Conservation (phyloP, 2,329 filamentous ascomycete species). For the Aspergillus alliaceus region DNA sequence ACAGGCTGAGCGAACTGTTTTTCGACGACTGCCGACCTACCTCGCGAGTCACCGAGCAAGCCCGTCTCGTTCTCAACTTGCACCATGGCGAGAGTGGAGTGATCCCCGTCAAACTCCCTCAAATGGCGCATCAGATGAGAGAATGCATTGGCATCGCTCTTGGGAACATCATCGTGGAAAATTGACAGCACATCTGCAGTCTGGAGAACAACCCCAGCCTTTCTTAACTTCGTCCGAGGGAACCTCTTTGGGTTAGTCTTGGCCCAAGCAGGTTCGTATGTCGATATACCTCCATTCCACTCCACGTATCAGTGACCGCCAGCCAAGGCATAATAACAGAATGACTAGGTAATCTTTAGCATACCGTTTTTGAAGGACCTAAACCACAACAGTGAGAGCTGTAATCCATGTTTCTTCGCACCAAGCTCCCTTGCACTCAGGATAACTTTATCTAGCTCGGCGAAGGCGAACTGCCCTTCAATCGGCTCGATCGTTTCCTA, state of each 20-base stretch:
- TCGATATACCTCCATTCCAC: constrained; percentile 21
- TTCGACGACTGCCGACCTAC: constrained; percentile 45
- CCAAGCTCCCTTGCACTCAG: no score
- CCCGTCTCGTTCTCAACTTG: constrained; percentile 60
- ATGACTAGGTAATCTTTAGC: neutral
- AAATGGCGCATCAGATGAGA: constrained; percentile 39
- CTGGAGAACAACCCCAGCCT: constrained; percentile 20
- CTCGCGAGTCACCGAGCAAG: constrained; percentile 53
- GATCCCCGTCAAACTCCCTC: constrained; percentile 45
- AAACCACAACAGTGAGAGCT: constrained; percentile 49
- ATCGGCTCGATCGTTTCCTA: constrained; percentile 51
- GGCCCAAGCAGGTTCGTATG: constrained; percentile 43
- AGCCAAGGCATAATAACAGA: neutral
- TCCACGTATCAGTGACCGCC: neutral
- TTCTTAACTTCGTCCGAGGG: constrained; percentile 6
- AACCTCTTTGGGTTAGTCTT: constrained; percentile 25
- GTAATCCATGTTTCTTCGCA: constrained; percentile 39
- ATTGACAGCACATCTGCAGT: constrained; percentile 37
- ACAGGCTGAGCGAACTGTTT: constrained; percentile 41
- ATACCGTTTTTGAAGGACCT: constrained; percentile 51
- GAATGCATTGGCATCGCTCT: constrained; percentile 44
- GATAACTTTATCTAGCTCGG: constrained; percentile 43
- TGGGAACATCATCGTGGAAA: constrained; percentile 36
- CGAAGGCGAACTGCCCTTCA: constrained; percentile 47
- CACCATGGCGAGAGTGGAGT: constrained; percentile 56